Evolutionary conservation across 495 filamentous ascomycete genomes (phyloP), one percentile per base, ranked within the genome.

Genomic region (Hypoxylon subgilvum): DNA sequence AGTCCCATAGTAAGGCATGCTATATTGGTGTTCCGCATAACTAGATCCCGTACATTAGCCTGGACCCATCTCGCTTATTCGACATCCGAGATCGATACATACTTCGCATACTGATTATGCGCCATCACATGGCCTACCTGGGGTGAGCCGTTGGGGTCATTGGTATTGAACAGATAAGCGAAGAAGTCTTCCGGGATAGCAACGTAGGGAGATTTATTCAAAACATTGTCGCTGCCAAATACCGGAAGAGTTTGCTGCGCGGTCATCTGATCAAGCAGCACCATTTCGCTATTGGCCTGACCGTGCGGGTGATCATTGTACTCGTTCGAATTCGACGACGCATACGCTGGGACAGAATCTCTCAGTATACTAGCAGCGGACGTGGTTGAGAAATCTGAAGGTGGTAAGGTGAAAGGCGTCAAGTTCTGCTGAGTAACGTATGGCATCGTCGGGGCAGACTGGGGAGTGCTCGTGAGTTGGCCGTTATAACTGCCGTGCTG

Each of bases 131-230:
- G 74, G 18, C 68, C 67, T 55, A 79, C 67, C 17, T 66, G 43
- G 18, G 77, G 77, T 3, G 78, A 79, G 9, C 67, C 68, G 22
- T 74, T 68, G 12, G 71, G 71, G 5, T 69, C 70, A 28, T 74
- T 62, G 2, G 88, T 89, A 66, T 88, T 93, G 75, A 97, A 96
- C 17, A 97, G 76, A 81, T 89, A 96, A 13, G 89, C 88, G 25
- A 93, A 86, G 70, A 96, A 96, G 69, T 96, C 92, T 63, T 96
- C 93, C 6, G 90, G 87, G 76, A 96, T 90, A 13, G 87, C 86
- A 39, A 84, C 74, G 63, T 88, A 91, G 8, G 94, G 92, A 4
- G 92, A 96, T 41, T 92, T 86, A 57, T 87, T 90, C 56, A 91
- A 79, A 52, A 83, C 57, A 10, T 83, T 86, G 49, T 96, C 91